These are phyloP conservation scores for Panicum hallii DNA, from an alignment of 202 grass and related monocot genomes.

Conservation along the genomic window DNA sequence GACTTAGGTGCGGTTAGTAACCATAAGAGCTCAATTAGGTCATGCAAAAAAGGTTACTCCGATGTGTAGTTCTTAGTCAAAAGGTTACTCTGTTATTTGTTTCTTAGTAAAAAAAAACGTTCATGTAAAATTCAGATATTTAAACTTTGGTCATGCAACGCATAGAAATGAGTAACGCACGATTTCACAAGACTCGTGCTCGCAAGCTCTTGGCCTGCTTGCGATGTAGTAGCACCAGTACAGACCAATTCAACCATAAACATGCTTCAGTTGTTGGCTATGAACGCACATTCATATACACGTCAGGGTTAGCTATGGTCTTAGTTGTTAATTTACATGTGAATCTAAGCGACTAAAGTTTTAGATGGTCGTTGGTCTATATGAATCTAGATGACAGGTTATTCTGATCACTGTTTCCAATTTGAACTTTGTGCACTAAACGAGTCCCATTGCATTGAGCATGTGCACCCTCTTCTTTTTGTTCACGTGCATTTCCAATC, in stretches of 20 bases:
- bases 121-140: background rate
- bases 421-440: background rate
- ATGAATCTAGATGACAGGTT: background rate
- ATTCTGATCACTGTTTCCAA: conserved; percentile 5
- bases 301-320: too few species aligned
- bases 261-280: background rate
- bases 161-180: background rate
- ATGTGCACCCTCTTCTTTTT: conserved; percentile 41
- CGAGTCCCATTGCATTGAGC: conserved; percentile 5
- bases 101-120: background rate
- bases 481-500: background rate
- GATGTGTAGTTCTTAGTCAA: too few species aligned
- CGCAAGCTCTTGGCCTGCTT: too few species aligned
- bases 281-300: background rate
- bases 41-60: too few species aligned
- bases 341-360: background rate
- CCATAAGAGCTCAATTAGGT: too few species aligned
- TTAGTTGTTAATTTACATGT: too few species aligned
- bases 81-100: background rate
- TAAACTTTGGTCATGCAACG: background rate
- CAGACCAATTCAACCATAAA: background rate
- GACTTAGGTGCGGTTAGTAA: too few species aligned
- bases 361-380: background rate
- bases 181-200: too few species aligned
- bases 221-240: too few species aligned